Percentiles rank a stretch among this genome's conserved stretches.
phyloP scores from a whole-genome alignment of 2,329 filamentous ascomycete species.

The Hypoxylon sp. region DNA sequence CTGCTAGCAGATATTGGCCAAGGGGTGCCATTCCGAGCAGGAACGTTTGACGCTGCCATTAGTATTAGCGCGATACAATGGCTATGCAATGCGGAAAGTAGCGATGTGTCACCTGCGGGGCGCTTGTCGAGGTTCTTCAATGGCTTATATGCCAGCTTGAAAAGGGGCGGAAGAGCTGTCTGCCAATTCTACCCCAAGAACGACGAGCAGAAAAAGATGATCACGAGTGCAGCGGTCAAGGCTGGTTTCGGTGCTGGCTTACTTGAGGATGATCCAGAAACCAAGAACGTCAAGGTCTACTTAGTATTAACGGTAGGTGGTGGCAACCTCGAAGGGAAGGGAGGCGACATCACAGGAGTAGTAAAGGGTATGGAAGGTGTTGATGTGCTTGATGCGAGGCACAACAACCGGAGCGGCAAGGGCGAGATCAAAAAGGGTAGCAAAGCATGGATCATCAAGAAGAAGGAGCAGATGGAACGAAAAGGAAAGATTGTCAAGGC shows the following conservation, averaged over 20 bases:
- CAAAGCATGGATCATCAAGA: conserved; percentile 86
- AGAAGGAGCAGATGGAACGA: conserved; percentile 92
- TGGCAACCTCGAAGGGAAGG: conserved; percentile 62
- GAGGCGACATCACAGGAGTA: conserved; percentile 90
- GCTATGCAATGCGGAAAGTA: conserved; percentile 95
- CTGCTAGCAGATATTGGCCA: conserved; percentile 95
- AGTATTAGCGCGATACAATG: conserved; percentile 98
- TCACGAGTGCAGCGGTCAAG: conserved; percentile 88
- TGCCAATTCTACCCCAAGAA: conserved; percentile 99
- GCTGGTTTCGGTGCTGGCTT: conserved; percentile 96
- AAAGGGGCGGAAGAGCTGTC: conserved; percentile 88
- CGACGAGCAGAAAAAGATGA: conserved; percentile 91
- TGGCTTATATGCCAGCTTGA: conserved; percentile 86
- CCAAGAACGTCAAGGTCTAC: conserved; percentile 97
- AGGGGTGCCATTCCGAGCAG: conserved; percentile 92
- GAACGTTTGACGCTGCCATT: conserved; percentile 94
- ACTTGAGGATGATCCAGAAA: conserved; percentile 94
- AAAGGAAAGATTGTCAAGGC: conserved; percentile 96
- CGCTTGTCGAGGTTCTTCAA: conserved; percentile 91
- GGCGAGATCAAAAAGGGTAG: conserved; percentile 81
- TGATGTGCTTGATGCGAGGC: conserved; percentile 81
- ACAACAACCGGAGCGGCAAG: conserved; percentile 64
- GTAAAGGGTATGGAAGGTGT: conserved; percentile 91
- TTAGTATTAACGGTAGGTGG: conserved; percentile 91
- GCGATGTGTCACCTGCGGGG: conserved; percentile 84